These are phyloP conservation scores for Circinella minor DNA, from an alignment of 371 early-diverging fungal genomes.

Conservation along the genomic window DNA sequence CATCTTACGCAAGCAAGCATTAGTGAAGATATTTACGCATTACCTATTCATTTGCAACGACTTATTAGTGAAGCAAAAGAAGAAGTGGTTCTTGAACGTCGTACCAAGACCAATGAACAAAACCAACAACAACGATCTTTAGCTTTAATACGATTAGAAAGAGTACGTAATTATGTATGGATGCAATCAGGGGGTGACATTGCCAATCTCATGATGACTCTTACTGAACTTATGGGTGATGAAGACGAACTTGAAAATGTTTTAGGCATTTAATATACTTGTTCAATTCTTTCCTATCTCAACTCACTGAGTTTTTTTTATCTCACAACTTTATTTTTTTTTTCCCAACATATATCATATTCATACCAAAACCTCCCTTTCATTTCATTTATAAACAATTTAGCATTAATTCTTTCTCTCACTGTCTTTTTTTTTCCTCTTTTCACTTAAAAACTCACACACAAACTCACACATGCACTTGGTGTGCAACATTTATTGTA, in stretches of 20 bases:
- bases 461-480: no score
- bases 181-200: constrained; percentile 35
- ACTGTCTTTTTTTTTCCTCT: no score
- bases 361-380: no score
- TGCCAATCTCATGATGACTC: constrained; percentile 31
- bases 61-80: constrained; percentile 38
- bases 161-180: constrained; percentile 28
- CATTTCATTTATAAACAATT: no score
- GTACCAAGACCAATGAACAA: constrained; percentile 8
- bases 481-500: no score
- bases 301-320: not conserved
- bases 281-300: not conserved
- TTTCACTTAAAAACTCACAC: no score
- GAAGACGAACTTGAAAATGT: constrained; percentile 37
- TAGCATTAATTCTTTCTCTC: no score
- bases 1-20: constrained; percentile 25
- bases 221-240: constrained; percentile 38
- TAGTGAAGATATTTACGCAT: constrained; percentile 31
- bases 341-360: no score
- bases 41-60: constrained; percentile 33
- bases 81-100: constrained; percentile 28
- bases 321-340: no score
- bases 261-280: constrained; percentile 7
- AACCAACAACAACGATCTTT: not conserved
- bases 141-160: constrained; percentile 23